Percentiles rank a stretch among this genome's conserved stretches.
Evolutionary conservation across 1,284 basidiomycete genomes (phyloP).

Genomic region (Macrocybe sp.): DNA sequence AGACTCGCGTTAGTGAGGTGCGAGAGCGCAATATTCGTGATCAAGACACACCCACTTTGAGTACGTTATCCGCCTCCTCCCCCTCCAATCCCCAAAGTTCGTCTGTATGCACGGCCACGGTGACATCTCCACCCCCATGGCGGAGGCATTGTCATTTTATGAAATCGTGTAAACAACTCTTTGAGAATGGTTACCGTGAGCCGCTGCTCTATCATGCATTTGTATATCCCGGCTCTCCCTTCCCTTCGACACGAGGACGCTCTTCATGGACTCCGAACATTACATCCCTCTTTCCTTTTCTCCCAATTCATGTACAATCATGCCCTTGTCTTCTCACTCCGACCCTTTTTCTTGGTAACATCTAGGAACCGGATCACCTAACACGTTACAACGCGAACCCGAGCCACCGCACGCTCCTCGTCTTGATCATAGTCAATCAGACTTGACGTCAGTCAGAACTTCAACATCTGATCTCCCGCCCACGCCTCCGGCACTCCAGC

Average conservation of each 20-base stretch:
- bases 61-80: slow-evolving; percentile 75
- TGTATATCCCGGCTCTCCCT: slow-evolving; percentile 31
- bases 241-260: slow-evolving; percentile 48
- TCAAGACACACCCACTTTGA: slow-evolving; percentile 49
- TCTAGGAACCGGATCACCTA: slow-evolving; percentile 50
- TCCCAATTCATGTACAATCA: slow-evolving; percentile 25
- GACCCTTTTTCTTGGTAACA: slow-evolving; percentile 28
- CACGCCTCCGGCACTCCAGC: slow-evolving; percentile 3
- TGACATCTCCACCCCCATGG: slow-evolving; percentile 9
- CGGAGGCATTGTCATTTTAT: neutral
- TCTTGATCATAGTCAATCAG: slow-evolving; percentile 13
- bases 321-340: slow-evolving; percentile 23
- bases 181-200: slow-evolving; percentile 36
- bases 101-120: slow-evolving; percentile 21
- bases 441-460: slow-evolving; percentile 1
- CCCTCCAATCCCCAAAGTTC: slow-evolving; percentile 28
- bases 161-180: slow-evolving; percentile 34
- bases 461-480: slow-evolving; percentile 1
- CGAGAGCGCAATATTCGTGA: slow-evolving; percentile 33
- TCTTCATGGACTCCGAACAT: slow-evolving; percentile 41
- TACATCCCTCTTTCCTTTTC: slow-evolving; percentile 18
- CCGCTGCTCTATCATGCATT: slow-evolving; percentile 23
- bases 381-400: slow-evolving; percentile 16
- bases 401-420: slow-evolving; percentile 10
- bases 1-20: slow-evolving; percentile 18